Evolutionary conservation across 108 stramenopile species (phyloP).

Genomic region (Aurantiochytrium sp.): DNA sequence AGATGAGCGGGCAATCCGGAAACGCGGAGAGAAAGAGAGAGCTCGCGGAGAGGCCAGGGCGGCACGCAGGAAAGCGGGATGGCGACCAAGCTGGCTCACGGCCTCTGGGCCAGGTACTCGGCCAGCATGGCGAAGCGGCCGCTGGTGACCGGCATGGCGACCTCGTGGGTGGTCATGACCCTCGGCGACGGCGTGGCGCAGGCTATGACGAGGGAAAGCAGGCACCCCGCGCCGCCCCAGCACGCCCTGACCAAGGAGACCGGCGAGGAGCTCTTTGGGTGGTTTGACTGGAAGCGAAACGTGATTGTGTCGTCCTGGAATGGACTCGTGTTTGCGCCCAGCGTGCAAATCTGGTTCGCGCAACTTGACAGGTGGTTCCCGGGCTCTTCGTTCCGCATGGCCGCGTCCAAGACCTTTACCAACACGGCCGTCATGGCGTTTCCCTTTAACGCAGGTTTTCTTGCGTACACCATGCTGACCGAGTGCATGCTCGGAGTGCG

Average conservation of each 20-base stretch:
- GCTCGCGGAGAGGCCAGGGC: too few relatives aligned
- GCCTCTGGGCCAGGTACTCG: not conserved
- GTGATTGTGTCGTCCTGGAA: not conserved
- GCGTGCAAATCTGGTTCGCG: not conserved
- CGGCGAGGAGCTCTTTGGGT: not conserved
- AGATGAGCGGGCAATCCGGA: too few relatives aligned
- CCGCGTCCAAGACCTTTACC: not conserved
- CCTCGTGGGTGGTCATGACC: not conserved
- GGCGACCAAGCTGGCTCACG: not conserved
- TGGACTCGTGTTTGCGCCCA: not conserved
- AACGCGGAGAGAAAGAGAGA: too few relatives aligned
- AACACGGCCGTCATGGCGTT: not conserved
- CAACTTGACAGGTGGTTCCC: not conserved
- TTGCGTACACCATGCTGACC: not conserved
- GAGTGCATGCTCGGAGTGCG: not conserved
- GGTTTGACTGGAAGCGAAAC: not conserved
- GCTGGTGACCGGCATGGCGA: not conserved
- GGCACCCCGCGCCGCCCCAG: not conserved
- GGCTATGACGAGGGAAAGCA: not conserved
- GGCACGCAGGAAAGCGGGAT: not conserved
- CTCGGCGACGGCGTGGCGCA: constrained; percentile 2
- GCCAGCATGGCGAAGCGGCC: not conserved
- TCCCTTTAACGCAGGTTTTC: not conserved
- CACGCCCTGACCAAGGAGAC: not conserved
- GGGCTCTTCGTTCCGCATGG: not conserved